A percentile compares a stretch with the other conserved stretches of the same genome.
These are phyloP conservation scores for Leptodontidium sp. DNA, from an alignment of 2,329 filamentous ascomycete species.

Conservation along the genomic window DNA sequence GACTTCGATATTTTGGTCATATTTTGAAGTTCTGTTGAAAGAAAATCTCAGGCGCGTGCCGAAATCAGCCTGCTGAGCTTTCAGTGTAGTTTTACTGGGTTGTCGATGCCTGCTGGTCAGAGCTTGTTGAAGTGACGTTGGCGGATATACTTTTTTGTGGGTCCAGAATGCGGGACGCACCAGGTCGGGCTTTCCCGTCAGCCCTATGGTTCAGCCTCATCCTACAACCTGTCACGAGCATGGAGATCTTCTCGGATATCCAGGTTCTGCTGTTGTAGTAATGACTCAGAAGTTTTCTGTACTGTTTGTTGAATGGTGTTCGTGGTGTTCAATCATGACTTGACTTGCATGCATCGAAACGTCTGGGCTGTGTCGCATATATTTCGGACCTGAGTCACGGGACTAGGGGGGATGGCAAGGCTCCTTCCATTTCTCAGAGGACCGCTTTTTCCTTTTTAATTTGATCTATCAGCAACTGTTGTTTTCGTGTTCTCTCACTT, in stretches of 20 bases:
- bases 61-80: not conserved
- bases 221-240: not conserved
- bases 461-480: too few species aligned
- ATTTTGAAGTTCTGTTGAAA: not conserved
- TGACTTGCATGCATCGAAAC: too few species aligned
- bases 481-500: too few species aligned
- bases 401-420: too few species aligned
- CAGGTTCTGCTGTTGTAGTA: too few species aligned
- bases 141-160: constrained; percentile 2
- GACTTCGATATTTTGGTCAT: not conserved
- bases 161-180: constrained; percentile 1
- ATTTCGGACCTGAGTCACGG: too few species aligned
- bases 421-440: too few species aligned
- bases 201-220: constrained; percentile 4
- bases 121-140: constrained; percentile 16
- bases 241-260: not conserved
- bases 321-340: too few species aligned
- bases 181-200: not conserved
- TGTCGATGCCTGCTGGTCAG: not conserved
- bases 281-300: too few species aligned
- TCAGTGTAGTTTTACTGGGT: not conserved
- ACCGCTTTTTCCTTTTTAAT: too few species aligned
- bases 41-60: not conserved
- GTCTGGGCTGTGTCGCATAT: too few species aligned
- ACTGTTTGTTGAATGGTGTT: too few species aligned